Evolutionary conservation across 768 basidiomycete genomes (phyloP).

Genomic region (Tricholoma matsutake): DNA sequence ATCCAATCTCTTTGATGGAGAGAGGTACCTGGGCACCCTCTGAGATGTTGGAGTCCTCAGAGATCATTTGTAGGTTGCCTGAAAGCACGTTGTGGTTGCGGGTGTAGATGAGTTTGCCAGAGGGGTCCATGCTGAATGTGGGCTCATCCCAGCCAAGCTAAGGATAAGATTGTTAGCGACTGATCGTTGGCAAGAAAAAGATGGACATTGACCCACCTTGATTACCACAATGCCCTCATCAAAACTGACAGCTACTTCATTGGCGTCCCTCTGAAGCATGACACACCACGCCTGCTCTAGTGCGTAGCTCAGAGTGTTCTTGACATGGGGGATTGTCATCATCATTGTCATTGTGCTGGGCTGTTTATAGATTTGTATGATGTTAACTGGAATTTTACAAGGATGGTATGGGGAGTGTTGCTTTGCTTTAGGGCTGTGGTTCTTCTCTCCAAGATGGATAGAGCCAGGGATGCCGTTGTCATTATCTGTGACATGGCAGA

Average conservation of each 20-base stretch:
- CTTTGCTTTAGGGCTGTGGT: constrained; percentile 1
- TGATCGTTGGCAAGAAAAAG: neutral
- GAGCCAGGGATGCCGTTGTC: neutral
- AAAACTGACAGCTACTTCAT: constrained; percentile 93
- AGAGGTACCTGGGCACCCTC: constrained; percentile 87
- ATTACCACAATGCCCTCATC: constrained; percentile 96
- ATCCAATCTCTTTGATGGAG: constrained; percentile 86
- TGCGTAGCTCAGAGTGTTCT: constrained; percentile 94
- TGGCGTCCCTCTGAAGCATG: constrained; percentile 73
- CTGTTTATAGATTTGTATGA: constrained; percentile 1
- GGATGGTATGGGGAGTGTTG: neutral
- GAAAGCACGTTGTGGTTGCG: constrained; percentile 90
- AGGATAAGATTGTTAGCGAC: constrained; percentile 1
- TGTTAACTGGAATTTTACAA: constrained; percentile 26
- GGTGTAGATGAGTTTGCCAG: no score
- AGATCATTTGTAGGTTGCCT: constrained; percentile 67
- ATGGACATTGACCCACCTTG: constrained; percentile 49
- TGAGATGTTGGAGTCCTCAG: constrained; percentile 30
- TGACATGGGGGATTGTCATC: constrained; percentile 24
- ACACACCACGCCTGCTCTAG: constrained; percentile 96
- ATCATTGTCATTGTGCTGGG: neutral
- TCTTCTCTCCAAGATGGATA: neutral
- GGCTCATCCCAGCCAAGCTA: constrained; percentile 96
- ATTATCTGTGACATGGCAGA: neutral
- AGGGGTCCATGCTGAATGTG: no score